phyloP scores from a whole-genome alignment of 352 stramenopile species.

The Globisporangium abappressorium region DNA sequence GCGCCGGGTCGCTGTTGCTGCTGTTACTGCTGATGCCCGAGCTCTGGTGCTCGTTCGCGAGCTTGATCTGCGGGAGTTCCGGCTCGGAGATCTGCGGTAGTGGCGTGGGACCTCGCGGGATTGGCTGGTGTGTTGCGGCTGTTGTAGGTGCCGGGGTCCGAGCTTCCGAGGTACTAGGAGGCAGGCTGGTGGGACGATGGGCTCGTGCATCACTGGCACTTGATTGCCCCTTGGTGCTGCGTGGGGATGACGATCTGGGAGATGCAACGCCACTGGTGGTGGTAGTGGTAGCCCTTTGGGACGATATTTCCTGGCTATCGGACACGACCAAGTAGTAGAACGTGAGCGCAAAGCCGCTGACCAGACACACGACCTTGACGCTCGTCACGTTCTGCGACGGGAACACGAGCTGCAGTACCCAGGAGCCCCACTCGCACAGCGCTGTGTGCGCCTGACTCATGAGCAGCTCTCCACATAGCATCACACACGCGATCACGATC shows the following conservation, averaged over 20 bases:
- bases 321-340: slow-evolving; percentile 31
- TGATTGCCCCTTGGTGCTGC: neutral
- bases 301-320: neutral
- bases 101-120: neutral
- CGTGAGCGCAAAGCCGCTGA: slow-evolving; percentile 35
- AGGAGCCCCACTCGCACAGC: slow-evolving; percentile 22
- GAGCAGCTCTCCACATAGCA: neutral
- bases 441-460: neutral
- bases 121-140: neutral
- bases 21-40: slow-evolving; percentile 10
- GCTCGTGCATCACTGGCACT: neutral
- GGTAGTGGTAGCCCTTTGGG: neutral
- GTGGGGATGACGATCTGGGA: neutral
- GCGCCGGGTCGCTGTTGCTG: neutral
- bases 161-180: neutral
- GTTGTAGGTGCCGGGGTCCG: neutral
- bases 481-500: slow-evolving; percentile 4
- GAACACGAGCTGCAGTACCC: slow-evolving; percentile 36
- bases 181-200: neutral
- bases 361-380: slow-evolving; percentile 37
- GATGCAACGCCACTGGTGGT: too few species aligned
- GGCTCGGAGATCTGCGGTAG: neutral
- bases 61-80: slow-evolving; percentile 32
- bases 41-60: slow-evolving; percentile 28
- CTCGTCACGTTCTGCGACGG: slow-evolving; percentile 44